These are phyloP conservation scores for Vickermania spadyakhi DNA, from an alignment of 208 protist species.

Conservation along the genomic window DNA sequence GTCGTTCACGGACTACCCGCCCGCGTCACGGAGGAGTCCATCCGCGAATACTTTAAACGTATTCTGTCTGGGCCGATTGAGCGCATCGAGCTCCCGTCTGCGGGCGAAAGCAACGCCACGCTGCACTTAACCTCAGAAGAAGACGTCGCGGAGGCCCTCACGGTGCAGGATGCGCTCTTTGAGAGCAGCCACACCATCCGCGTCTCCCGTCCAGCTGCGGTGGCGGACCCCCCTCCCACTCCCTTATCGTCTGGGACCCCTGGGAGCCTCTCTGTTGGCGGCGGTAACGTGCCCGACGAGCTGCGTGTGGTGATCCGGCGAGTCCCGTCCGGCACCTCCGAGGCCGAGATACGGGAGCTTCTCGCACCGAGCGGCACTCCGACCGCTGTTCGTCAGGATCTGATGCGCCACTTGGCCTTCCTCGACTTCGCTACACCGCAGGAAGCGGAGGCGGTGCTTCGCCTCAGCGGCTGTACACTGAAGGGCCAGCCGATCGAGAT, in stretches of 20 bases:
- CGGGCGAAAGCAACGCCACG: neutral
- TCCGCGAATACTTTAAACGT: neutral
- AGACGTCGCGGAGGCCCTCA: conserved; percentile 8
- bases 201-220: neutral
- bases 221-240: neutral
- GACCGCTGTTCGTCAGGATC: conserved; percentile 19
- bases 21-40: neutral
- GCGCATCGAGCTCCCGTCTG: neutral
- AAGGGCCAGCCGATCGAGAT: conserved; percentile 27
- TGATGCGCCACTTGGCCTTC: conserved; percentile 9
- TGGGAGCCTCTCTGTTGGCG: neutral
- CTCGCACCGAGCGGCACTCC: conserved; percentile 56
- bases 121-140: neutral
- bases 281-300: conserved; percentile 5
- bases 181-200: neutral
- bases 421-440: conserved; percentile 23
- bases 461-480: conserved; percentile 30
- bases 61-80: neutral
- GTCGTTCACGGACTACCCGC: neutral
- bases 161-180: neutral
- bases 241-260: too few species aligned
- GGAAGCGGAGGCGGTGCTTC: conserved; percentile 41
- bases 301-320: conserved; percentile 27
- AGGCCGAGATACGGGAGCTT: conserved; percentile 54
- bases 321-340: conserved; percentile 26